Base-by-base conservation (phyloP, 805 yeast species). In the Yamadazyma insecticola region DNA sequence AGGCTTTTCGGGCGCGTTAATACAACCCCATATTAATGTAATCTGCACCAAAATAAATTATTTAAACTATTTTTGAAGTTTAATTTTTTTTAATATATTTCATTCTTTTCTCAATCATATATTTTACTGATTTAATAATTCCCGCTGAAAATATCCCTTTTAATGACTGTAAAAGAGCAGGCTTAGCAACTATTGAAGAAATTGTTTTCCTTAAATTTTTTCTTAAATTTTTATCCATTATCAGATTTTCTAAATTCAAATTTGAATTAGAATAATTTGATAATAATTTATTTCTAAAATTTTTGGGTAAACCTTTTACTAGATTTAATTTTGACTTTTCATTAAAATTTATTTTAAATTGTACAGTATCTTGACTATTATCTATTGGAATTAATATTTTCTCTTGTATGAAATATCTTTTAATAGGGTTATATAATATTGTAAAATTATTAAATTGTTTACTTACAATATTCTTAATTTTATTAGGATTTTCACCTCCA, bases 101-200 rank as follows among this genome's bases (percentile, higher is more conserved):
- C 26, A 50, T 22, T 22, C 55, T 60, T 57, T 89, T 89, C 28
- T 86, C 94, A 55, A 72, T 61, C 4, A 94, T 89, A 54, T 89
- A 89, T 47, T 70, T 74, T 29, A 77, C 50, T 8, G 89, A 76
- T 50, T 82, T 84, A 13, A 63, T 50, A 1, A 83, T 29, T 1
- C 98, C 98, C 1, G 97, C 96, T 3, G 95, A 87, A 24, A 86
- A 61, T 1, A 90, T 47, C 0, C 98, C 98, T 54, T 90, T 88
- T 12, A 76, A 41, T 18, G 86, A 76, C 55, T 92, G 98, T 6
- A 76, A 55, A 11, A 78, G 50, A 11, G 95, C 84, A n/a, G 92
- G 80, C 50, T 60, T 59, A 25, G 64, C 65, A 6, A 89, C 88
- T 1, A 82, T 81, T 16, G 37, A 27, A 20, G 34, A 37, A 7